These are phyloP conservation scores for Zea luxurians DNA, from an alignment of 176 grass and related monocot genomes.

Conservation along the genomic window DNA sequence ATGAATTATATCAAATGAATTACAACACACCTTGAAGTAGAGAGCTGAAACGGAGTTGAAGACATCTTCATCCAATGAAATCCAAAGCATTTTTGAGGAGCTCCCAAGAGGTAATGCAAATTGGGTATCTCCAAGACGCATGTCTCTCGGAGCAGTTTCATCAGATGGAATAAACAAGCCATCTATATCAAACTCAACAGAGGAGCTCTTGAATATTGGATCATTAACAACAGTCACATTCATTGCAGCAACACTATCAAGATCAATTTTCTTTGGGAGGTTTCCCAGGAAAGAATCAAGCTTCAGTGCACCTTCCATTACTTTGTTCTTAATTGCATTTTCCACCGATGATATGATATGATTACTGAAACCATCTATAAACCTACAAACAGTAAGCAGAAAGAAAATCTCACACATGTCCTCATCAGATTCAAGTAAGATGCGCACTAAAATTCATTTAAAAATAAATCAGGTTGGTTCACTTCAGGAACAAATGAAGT, in stretches of 20 bases:
- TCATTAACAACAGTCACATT: constrained; percentile 87
- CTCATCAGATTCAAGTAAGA: constrained; percentile 14
- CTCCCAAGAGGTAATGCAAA: constrained; percentile 44
- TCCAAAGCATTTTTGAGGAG: constrained; percentile 77
- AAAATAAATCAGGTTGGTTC: constrained; percentile 6
- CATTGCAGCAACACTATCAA: constrained; percentile 65
- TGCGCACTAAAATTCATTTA: neutral
- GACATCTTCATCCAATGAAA: constrained; percentile 85
- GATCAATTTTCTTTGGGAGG: constrained; percentile 80
- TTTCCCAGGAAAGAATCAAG: constrained; percentile 76
- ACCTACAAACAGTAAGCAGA: constrained; percentile 53
- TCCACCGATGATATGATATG: constrained; percentile 81
- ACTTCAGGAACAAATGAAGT: constrained; percentile 14
- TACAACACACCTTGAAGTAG: constrained; percentile 73
- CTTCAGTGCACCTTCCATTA: constrained; percentile 63
- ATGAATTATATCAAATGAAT: neutral
- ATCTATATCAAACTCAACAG: constrained; percentile 90
- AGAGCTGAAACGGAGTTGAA: constrained; percentile 78
- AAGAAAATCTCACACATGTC: neutral
- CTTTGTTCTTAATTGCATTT: constrained; percentile 71
- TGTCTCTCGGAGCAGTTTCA: constrained; percentile 17
- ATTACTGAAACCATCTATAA: constrained; percentile 78
- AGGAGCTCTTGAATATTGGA: constrained; percentile 69
- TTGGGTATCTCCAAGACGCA: constrained; percentile 34
- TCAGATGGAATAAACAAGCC: constrained; percentile 71